These are phyloP conservation scores for Combretum micranthum DNA, from an alignment of 345 rosid genomes.

Conservation along the genomic window DNA sequence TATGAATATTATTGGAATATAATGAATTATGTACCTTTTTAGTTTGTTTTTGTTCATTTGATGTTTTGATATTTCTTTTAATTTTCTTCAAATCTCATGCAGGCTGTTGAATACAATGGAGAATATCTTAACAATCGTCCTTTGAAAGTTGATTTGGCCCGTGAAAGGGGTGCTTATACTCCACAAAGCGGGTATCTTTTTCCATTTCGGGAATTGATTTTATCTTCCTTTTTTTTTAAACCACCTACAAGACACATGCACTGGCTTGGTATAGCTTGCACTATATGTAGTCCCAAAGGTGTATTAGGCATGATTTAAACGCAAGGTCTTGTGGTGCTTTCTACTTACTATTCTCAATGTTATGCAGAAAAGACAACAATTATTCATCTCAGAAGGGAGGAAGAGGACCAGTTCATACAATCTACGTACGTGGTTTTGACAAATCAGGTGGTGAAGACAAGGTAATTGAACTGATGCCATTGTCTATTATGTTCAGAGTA, in stretches of 20 bases:
- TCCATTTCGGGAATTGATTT: not conserved
- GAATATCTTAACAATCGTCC: conserved; percentile 35
- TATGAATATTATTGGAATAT: conserved; percentile 1
- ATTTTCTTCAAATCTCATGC: not conserved
- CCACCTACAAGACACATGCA: too few species aligned
- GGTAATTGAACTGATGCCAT: conserved; percentile 20
- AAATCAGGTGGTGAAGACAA: conserved; percentile 38
- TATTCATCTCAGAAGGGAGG: conserved; percentile 48
- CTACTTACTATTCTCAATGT: not conserved
- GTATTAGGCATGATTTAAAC: not conserved
- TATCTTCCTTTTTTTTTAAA: too few species aligned
- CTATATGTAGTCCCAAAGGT: too few species aligned
- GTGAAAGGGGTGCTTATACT: conserved; percentile 58
- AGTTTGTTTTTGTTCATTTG: not conserved
- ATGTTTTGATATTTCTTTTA: not conserved
- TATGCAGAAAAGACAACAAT: conserved; percentile 40
- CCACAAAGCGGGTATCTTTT: conserved; percentile 52
- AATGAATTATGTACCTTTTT: not conserved
- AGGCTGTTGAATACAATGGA: conserved; percentile 68
- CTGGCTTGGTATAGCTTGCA: too few species aligned
- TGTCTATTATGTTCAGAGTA: not conserved
- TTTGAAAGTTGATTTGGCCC: conserved; percentile 67
- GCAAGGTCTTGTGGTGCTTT: not conserved
- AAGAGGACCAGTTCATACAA: conserved; percentile 21
- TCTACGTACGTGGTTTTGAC: conserved; percentile 67